phyloP scores from a whole-genome alignment of 331 rosid genomes.

The Erythrophleum ivorense region DNA sequence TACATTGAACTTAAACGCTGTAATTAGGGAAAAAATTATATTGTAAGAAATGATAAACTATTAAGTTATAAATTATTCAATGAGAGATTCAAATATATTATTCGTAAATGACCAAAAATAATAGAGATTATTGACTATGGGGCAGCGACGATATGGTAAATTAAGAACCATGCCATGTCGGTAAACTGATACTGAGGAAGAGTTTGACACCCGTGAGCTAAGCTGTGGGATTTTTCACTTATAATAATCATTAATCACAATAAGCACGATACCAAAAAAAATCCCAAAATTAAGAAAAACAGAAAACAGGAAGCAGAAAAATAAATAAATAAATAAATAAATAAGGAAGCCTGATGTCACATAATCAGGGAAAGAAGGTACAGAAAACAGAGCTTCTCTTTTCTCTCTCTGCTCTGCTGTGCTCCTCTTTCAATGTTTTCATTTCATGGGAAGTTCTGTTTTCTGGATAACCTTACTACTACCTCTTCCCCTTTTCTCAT shows the following conservation, averaged over 20 bases:
- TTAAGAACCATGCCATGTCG: neutral
- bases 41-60: too few relatives aligned
- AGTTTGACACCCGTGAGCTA: neutral
- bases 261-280: neutral
- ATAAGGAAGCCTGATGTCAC: neutral
- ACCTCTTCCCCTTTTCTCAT: slow-evolving; percentile 19
- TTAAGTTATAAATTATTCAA: too few relatives aligned
- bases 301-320: too few relatives aligned
- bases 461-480: slow-evolving; percentile 25
- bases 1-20: too few relatives aligned
- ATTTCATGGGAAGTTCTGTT: neutral
- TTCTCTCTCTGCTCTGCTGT: neutral
- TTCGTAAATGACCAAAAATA: too few relatives aligned
- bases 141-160: neutral
- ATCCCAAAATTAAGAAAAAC: too few relatives aligned
- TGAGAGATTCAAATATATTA: too few relatives aligned
- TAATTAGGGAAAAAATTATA: too few relatives aligned
- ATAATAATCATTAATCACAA: neutral
- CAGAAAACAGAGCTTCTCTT: slow-evolving; percentile 36
- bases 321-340: neutral
- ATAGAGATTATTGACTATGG: too few relatives aligned
- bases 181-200: neutral
- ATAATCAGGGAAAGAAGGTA: neutral
- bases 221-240: neutral
- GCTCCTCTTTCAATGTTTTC: neutral